Evolutionary conservation across 2,329 filamentous ascomycete species (phyloP), one percentile per base, ranked within the genome.

Genomic region (Dactylellina drechsleri): DNA sequence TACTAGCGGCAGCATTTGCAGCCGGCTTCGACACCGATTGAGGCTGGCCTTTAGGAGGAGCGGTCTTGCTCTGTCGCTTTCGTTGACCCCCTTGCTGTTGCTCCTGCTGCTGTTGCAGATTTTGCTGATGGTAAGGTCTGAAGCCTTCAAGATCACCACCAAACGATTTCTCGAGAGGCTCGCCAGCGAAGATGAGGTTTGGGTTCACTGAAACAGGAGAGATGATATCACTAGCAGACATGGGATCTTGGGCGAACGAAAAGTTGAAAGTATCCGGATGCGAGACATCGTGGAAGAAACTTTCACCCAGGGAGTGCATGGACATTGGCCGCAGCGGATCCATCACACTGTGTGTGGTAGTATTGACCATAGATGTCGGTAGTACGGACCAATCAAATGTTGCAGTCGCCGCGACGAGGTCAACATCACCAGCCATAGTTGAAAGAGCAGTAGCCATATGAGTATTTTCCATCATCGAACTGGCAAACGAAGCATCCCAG

Each of bases 121-220:
- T 68, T 41, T 76, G 72, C 52, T 76, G 72, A 23, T 70, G 64
- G 31, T 76, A 76, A 1, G 72, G 72, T 13, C 62, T 66, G 40
- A 65, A 76, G 12, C 28, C 31, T n/a, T 64, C 66, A 12, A 60
- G 12, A 23, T 54, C 57, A 20, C 61, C 65, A 40, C 59, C 59
- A 53, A 65, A 76, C 3, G 53, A 60, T 50, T 49, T 59, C 18
- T 52, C 70, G 7, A 68, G 31, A 28, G 58, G 26, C 10, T 66
- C 58, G 45, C 59, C 59, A 36, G 52, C 50, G 50, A 76, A 76
- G 16, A 76, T 64, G 58, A 76, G 59, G 36, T 68, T 68, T n/a
- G 72, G 72, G 36, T 76, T 70, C 15, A 76, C 65, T 4, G 72
- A 68, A 23, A 59, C 26, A 2, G 72, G 72, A 4, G 72, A 76